Base-by-base conservation (phyloP, 306 rosid genomes). In the Trichosanthes truncata region DNA sequence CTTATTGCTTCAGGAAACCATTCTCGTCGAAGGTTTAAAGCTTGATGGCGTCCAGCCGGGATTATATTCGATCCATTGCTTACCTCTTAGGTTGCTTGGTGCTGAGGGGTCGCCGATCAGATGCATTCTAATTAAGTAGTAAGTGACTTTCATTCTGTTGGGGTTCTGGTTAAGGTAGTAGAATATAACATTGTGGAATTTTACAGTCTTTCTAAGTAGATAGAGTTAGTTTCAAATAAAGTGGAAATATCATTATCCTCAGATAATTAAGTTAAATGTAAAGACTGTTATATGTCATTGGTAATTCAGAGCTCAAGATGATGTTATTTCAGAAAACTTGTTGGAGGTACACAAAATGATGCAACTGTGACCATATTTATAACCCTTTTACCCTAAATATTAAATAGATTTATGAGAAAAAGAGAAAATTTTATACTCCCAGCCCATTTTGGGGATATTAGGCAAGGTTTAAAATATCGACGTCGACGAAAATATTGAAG, bases 21-120 rank as follows among this genome's bases (percentile, higher is more conserved):
- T 92, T 85, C 91, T 84, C 0, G 95, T 92, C 76, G 95, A 92
- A 84, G 84, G 80, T 67, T 88, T 92, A 76, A 92, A 92, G 83
- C 95, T 92, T 41, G 93, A 87, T 80, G 89, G 80, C 53, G 77
- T 90, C 79, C 88, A 89, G 31, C 83, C 89, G 21, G 95, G 93
- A 80, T 21, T 85, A 53, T 89, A 92, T 82, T 78, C 86, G 3
- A 87, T 92, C 77, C 91, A 89, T 66, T 92, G 95, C 88, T 84
- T 92, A 56, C 93, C 93, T 81, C 91, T 89, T 41, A 84, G 97
- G 90, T 90, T 92, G 95, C 66, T 88, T 65, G 95, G 95, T 73
- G 89, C 93, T 0, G 95, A 90, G 82, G 95, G 97, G 79, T 89
- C 93, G 53, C 95, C 93, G 55, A 86, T 85, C 13, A 84, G 97